Conservation (phyloP, 108 stramenopile species). For the Cyclotella choctawhatcheeana region DNA sequence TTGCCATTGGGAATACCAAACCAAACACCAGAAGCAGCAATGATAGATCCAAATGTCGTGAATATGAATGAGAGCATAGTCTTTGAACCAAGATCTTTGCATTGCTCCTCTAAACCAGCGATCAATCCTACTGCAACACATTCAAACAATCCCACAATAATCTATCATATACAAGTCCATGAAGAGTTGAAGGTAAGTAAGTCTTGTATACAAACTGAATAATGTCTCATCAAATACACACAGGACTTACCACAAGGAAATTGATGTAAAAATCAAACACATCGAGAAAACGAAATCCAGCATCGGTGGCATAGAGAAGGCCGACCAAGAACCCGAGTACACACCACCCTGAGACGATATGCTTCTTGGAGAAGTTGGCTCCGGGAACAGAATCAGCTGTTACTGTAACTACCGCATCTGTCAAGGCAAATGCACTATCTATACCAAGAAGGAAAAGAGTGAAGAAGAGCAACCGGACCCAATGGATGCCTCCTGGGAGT, state of each 20-base stretch:
- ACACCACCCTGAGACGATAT: constrained; percentile 20
- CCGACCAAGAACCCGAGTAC: constrained; percentile 29
- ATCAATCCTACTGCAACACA: constrained; percentile 68
- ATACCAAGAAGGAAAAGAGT: constrained; percentile 69
- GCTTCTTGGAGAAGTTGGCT: constrained; percentile 19
- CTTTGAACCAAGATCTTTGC: not conserved
- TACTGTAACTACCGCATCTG: constrained; percentile 49
- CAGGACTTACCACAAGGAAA: constrained; percentile 64
- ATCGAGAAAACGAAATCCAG: constrained; percentile 61
- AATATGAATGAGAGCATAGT: not conserved
- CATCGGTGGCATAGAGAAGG: constrained; percentile 65
- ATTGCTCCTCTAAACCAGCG: constrained; percentile 41
- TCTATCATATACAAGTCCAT: not conserved
- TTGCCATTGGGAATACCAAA: constrained; percentile 44
- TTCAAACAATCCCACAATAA: constrained; percentile 10
- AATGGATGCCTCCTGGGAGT: constrained; percentile 56
- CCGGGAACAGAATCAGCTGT: constrained; percentile 29
- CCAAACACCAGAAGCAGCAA: constrained; percentile 52
- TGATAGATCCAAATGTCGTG: constrained; percentile 51
- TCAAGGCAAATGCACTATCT: constrained; percentile 67
- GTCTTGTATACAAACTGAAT: no score
- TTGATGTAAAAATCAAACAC: constrained; percentile 71
- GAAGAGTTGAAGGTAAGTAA: not conserved
- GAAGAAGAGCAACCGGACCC: constrained; percentile 65
- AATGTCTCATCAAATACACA: constrained; percentile 31